These are phyloP conservation scores for Blastocrithidia nonstop DNA, from an alignment of 208 protist species.

Conservation along the genomic window DNA sequence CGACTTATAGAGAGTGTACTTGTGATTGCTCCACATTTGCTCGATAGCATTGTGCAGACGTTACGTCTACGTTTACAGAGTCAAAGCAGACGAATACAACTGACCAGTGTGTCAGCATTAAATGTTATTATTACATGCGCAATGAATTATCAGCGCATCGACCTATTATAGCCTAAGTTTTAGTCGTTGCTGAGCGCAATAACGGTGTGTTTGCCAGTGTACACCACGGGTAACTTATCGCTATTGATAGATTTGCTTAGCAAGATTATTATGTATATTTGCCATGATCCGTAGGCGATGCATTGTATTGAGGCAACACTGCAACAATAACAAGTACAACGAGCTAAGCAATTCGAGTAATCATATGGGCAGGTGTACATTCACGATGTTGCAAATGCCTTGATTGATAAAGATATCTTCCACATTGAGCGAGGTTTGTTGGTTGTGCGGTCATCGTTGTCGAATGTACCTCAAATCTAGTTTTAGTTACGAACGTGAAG, in stretches of 20 bases:
- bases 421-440: slow-evolving; percentile 54
- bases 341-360: slow-evolving; percentile 38
- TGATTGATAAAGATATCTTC: slow-evolving; percentile 77
- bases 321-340: slow-evolving; percentile 17
- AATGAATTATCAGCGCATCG: slow-evolving; percentile 10
- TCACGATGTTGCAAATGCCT: slow-evolving; percentile 25
- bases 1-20: slow-evolving; percentile 37
- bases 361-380: slow-evolving; percentile 48
- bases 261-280: slow-evolving; percentile 12
- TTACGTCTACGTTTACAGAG: slow-evolving; percentile 38
- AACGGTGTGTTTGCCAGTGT: slow-evolving; percentile 47
- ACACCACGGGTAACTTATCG: slow-evolving; percentile 52
- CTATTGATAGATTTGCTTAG: slow-evolving; percentile 39
- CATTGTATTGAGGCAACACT: slow-evolving; percentile 26
- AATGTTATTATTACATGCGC: slow-evolving; percentile 23
- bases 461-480: slow-evolving; percentile 19
- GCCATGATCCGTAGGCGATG: no score
- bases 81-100: slow-evolving; percentile 65
- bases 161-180: slow-evolving; percentile 10
- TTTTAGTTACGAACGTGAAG: slow-evolving; percentile 34
- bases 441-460: slow-evolving; percentile 19
- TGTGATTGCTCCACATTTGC: slow-evolving; percentile 3
- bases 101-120: slow-evolving; percentile 43
- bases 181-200: slow-evolving; percentile 14
- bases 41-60: background rate